Conservation (phyloP, 352 stramenopile species). For the Pythium myriotylum region DNA sequence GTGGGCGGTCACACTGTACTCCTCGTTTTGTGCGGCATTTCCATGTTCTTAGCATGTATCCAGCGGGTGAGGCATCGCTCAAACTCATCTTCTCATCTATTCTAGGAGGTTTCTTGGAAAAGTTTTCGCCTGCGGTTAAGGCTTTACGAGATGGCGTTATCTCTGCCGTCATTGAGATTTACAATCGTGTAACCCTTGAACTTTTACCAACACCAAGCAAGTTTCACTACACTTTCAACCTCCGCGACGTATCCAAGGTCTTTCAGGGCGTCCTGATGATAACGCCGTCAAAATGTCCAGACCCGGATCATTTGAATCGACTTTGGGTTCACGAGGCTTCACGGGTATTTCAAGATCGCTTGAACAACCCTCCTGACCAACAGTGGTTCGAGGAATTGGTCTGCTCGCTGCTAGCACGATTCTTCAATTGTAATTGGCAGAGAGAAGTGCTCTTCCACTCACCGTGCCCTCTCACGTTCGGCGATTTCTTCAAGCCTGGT, state of each 20-base stretch:
- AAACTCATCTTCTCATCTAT: slow-evolving; percentile 95
- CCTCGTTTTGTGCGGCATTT: slow-evolving; percentile 95
- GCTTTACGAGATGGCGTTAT: slow-evolving; percentile 83
- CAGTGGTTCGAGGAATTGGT: slow-evolving; percentile 91
- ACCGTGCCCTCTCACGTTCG: slow-evolving; percentile 89
- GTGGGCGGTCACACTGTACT: slow-evolving; percentile 85
- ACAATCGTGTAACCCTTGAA: slow-evolving; percentile 91
- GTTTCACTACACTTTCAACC: slow-evolving; percentile 96
- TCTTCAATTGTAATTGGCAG: slow-evolving; percentile 81
- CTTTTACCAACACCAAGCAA: slow-evolving; percentile 93
- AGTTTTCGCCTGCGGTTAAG: slow-evolving; percentile 88
- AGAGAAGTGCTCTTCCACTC: slow-evolving; percentile 88
- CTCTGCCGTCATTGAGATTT: slow-evolving; percentile 92
- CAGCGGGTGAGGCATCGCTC: slow-evolving; percentile 83
- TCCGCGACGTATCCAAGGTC: slow-evolving; percentile 95
- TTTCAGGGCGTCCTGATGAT: slow-evolving; percentile 97
- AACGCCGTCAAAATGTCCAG: slow-evolving; percentile 73
- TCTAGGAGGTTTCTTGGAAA: slow-evolving; percentile 90
- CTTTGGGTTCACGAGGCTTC: slow-evolving; percentile 93
- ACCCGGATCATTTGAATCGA: slow-evolving; percentile 82
- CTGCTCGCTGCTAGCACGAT: slow-evolving; percentile 72
- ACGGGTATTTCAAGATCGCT: slow-evolving; percentile 93
- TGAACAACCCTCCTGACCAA: slow-evolving; percentile 90
- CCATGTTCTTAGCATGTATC: slow-evolving; percentile 94
- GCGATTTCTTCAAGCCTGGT: slow-evolving; percentile 91